A percentile compares a stretch with the other conserved stretches of the same genome.
phyloP scores from a whole-genome alignment of 179 eudicot genomes.

The Camellia oleifera region DNA sequence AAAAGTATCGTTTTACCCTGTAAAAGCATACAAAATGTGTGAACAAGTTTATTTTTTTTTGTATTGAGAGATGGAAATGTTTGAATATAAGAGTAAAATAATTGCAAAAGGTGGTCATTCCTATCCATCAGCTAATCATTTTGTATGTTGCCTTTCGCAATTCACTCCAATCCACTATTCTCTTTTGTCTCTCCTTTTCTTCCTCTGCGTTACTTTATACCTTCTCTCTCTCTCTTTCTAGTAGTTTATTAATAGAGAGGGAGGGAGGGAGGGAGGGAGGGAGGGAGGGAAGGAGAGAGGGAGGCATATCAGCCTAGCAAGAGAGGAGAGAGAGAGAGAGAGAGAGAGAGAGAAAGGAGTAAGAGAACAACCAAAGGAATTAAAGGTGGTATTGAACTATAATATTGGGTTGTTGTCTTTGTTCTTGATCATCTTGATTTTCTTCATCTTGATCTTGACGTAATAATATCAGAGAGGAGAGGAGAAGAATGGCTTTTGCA shows the following conservation, averaged over 20 bases:
- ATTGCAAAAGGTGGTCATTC: not conserved
- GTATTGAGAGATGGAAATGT: conserved; percentile 9
- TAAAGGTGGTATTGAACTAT: not conserved
- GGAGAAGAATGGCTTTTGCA: conserved; percentile 46
- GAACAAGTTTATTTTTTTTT: no score
- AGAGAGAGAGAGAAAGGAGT: not conserved
- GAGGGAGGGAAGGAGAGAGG: no score
- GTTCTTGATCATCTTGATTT: not conserved
- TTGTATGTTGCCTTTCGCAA: conserved; percentile 30
- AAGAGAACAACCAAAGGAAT: not conserved
- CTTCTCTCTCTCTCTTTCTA: not conserved
- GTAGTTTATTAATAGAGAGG: no score
- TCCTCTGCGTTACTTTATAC: not conserved
- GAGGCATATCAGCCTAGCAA: no score
- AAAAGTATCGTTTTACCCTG: no score
- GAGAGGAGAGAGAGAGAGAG: no score
- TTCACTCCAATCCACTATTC: conserved; percentile 31
- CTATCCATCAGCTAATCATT: conserved; percentile 12
- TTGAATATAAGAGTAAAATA: conserved; percentile 32
- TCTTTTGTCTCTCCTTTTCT: not conserved
- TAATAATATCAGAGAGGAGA: not conserved
- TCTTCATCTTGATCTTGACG: not conserved
- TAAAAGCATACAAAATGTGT: no score
- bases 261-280: not conserved
- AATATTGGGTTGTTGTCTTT: not conserved